phyloP scores from a whole-genome alignment of 352 stramenopile species.

The Globisporangium abappressorium region DNA sequence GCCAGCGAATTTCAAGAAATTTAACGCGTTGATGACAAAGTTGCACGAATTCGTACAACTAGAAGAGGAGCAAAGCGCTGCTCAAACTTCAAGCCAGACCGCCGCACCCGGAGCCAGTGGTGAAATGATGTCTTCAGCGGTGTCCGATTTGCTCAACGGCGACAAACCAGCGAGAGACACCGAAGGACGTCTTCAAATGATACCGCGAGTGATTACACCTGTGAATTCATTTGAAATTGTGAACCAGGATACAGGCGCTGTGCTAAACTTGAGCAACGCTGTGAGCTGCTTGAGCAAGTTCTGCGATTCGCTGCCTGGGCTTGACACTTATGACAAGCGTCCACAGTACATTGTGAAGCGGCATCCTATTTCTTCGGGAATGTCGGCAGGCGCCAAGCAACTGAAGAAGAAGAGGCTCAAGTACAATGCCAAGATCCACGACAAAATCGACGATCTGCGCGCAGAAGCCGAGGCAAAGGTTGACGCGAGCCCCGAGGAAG shows the following conservation, averaged over 20 bases:
- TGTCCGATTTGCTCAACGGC: slow-evolving; percentile 1
- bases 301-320: slow-evolving; percentile 73
- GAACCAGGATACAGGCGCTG: slow-evolving; percentile 62
- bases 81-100: neutral
- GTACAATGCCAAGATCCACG: slow-evolving; percentile 73
- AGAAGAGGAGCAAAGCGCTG: slow-evolving; percentile 34
- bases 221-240: slow-evolving; percentile 44
- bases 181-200: slow-evolving; percentile 15
- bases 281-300: slow-evolving; percentile 69
- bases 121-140: slow-evolving; percentile 9
- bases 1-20: slow-evolving; percentile 47
- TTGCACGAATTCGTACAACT: slow-evolving; percentile 55
- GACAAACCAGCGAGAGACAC: slow-evolving; percentile 1
- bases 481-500: slow-evolving; percentile 18
- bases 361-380: slow-evolving; percentile 42
- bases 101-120: neutral
- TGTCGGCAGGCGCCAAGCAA: slow-evolving; percentile 52
- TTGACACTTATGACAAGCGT: slow-evolving; percentile 81
- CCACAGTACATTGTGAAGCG: slow-evolving; percentile 76
- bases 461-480: slow-evolving; percentile 32
- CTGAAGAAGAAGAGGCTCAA: slow-evolving; percentile 75
- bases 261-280: slow-evolving; percentile 65
- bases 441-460: slow-evolving; percentile 74
- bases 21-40: slow-evolving; percentile 51
- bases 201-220: slow-evolving; percentile 5